A percentile compares a stretch with the other conserved stretches of the same genome.
These are phyloP conservation scores for Syncephalis plumigaleata DNA, from an alignment of 371 early-diverging fungal species.

Conservation along the genomic window DNA sequence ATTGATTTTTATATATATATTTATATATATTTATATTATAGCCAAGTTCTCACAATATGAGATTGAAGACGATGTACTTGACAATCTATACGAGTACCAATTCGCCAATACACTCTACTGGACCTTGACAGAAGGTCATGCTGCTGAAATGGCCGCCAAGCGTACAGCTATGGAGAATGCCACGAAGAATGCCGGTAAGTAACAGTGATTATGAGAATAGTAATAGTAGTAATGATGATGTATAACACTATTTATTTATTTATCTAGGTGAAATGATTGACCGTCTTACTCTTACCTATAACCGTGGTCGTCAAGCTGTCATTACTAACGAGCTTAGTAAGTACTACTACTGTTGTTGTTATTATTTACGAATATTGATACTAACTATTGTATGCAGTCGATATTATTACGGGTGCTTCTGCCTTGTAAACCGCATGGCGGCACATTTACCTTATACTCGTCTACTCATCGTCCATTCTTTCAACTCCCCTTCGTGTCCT, in stretches of 20 bases:
- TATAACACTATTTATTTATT: not conserved
- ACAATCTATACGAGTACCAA: constrained; percentile 83
- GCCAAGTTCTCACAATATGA: constrained; percentile 85
- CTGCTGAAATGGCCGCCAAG: constrained; percentile 93
- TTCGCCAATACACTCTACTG: constrained; percentile 88
- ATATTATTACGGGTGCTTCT: constrained; percentile 90
- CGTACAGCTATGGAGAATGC: constrained; percentile 99
- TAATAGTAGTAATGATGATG: not conserved
- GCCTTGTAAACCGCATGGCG: constrained; percentile 52
- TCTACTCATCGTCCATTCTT: too few relatives aligned
- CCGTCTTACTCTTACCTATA: constrained; percentile 66
- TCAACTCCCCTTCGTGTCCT: too few relatives aligned
- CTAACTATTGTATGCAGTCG: constrained; percentile 29
- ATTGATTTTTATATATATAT: not conserved
- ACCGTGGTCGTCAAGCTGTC: constrained; percentile 91
- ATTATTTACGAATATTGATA: not conserved
- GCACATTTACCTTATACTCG: too few relatives aligned
- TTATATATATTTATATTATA: constrained; percentile 8
- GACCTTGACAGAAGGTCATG: constrained; percentile 92
- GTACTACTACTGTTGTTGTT: constrained; percentile 4
- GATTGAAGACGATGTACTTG: constrained; percentile 71
- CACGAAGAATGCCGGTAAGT: constrained; percentile 90
- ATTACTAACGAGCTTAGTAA: constrained; percentile 90
- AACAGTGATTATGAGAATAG: too few relatives aligned
- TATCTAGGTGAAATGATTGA: constrained; percentile 44